These are phyloP conservation scores for Oryza coarctata DNA, from an alignment of 176 grass and related monocot genomes.

Conservation along the genomic window DNA sequence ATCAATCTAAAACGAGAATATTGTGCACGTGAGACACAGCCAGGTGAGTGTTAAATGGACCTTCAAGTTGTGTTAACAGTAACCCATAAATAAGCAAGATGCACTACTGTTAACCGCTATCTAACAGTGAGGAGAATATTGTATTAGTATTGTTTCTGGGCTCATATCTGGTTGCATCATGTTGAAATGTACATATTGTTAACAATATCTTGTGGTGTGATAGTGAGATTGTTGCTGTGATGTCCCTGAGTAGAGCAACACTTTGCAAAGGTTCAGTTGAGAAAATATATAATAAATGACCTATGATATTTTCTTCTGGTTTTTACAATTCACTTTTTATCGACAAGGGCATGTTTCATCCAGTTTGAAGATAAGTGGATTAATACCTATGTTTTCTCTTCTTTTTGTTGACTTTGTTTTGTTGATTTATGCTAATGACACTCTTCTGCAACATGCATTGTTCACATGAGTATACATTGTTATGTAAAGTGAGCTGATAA, in stretches of 20 bases:
- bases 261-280: not conserved
- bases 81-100: not conserved
- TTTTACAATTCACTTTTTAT: not conserved
- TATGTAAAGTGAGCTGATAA: not conserved
- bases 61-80: not conserved
- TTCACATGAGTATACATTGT: not conserved
- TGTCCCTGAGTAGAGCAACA: not conserved
- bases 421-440: no score
- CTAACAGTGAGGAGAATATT: not conserved
- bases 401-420: no score
- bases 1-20: slow-evolving; percentile 63
- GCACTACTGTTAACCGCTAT: not conserved
- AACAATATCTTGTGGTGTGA: not conserved
- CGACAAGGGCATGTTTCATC: not conserved
- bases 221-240: slow-evolving; percentile 1
- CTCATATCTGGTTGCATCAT: not conserved
- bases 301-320: not conserved
- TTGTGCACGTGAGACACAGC: slow-evolving; percentile 38
- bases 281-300: not conserved
- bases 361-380: not conserved
- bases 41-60: slow-evolving; percentile 28
- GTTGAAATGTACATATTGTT: not conserved
- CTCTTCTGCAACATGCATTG: not conserved
- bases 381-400: not conserved
- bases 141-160: not conserved